phyloP scores from a whole-genome alignment of 352 stramenopile genomes.

The Phytophthora hibernalis region DNA sequence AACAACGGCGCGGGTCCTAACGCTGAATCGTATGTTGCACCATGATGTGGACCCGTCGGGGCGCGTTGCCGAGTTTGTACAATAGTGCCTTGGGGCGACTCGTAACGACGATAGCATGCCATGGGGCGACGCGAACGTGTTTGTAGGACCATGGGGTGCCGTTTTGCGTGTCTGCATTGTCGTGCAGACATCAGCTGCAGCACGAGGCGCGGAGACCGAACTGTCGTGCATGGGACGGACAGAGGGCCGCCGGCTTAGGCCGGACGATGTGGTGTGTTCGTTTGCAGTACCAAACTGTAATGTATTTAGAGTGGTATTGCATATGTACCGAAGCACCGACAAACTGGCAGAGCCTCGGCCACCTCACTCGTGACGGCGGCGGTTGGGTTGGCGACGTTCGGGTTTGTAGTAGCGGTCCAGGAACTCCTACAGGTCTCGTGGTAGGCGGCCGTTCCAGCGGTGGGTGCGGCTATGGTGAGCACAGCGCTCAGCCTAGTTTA shows the following conservation, averaged over 20 bases:
- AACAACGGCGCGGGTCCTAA: too few relatives aligned
- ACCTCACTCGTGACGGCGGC: too few relatives aligned
- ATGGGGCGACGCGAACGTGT: neutral
- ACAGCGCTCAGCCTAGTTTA: neutral
- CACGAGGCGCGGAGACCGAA: neutral
- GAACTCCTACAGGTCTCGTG: slow-evolving; percentile 2
- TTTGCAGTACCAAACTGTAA: slow-evolving; percentile 16
- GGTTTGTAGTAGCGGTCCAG: slow-evolving; percentile 14
- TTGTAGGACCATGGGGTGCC: slow-evolving; percentile 5
- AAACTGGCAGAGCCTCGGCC: too few relatives aligned
- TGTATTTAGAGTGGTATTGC: too few relatives aligned
- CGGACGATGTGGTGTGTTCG: neutral
- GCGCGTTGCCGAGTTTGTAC: neutral
- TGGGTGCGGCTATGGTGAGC: slow-evolving; percentile 3
- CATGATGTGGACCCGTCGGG: too few relatives aligned
- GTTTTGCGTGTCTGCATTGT: neutral
- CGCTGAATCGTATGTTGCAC: too few relatives aligned
- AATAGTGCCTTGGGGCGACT: slow-evolving; percentile 5
- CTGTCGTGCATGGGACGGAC: too few relatives aligned
- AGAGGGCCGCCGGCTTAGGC: too few relatives aligned
- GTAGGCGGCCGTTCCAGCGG: neutral
- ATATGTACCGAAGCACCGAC: too few relatives aligned
- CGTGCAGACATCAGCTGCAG: neutral
- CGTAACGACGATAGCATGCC: neutral
- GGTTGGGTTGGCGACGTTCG: too few relatives aligned